phyloP scores from a whole-genome alignment of 2,329 filamentous ascomycete genomes.

The Phialophora tarda region DNA sequence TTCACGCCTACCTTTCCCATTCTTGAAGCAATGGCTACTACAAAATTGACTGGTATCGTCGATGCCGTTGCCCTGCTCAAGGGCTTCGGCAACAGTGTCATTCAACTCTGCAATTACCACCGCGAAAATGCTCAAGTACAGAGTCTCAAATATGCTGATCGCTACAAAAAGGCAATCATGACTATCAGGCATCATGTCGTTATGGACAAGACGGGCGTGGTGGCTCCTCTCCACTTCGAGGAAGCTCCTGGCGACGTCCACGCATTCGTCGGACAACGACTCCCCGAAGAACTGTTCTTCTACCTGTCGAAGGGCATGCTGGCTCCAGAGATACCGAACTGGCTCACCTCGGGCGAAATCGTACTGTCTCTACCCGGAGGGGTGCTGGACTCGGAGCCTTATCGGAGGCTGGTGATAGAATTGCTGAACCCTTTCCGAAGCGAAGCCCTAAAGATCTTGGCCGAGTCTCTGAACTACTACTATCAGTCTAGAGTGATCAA shows the following conservation, averaged over 20 bases:
- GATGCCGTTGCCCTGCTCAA: constrained; percentile 81
- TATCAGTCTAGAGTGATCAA: constrained; percentile 79
- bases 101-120: constrained; percentile 75
- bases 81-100: constrained; percentile 68
- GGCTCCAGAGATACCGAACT: constrained; percentile 77
- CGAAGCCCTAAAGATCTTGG: constrained; percentile 76
- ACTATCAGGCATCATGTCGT: constrained; percentile 86
- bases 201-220: constrained; percentile 75
- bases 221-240: constrained; percentile 74
- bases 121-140: constrained; percentile 76
- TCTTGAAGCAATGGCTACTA: constrained; percentile 67
- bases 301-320: constrained; percentile 86
- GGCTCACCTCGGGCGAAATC: constrained; percentile 79
- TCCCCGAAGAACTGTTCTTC: constrained; percentile 88
- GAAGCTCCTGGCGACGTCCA: constrained; percentile 81
- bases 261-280: constrained; percentile 84
- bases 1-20: constrained; percentile 81
- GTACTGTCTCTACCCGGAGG: constrained; percentile 83
- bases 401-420: constrained; percentile 76
- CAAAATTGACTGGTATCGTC: constrained; percentile 60
- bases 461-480: constrained; percentile 79
- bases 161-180: constrained; percentile 84
- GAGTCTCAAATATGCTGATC: constrained; percentile 78
- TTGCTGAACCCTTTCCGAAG: constrained; percentile 77
- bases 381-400: constrained; percentile 77